phyloP scores from a whole-genome alignment of 2,329 filamentous ascomycete genomes.

The Grosmannia serpens region DNA sequence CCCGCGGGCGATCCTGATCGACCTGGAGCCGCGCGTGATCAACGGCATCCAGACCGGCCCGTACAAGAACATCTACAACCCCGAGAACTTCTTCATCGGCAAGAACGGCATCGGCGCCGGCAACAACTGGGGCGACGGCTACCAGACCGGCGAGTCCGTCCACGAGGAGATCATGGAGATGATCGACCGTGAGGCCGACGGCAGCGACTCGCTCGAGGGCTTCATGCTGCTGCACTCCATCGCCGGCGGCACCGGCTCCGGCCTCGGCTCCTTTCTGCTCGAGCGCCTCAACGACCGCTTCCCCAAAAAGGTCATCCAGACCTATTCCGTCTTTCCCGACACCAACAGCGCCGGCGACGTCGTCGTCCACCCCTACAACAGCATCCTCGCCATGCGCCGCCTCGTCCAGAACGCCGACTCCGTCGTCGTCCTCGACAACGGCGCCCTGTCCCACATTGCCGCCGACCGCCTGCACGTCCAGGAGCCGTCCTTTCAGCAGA shows the following conservation, averaged over 20 bases:
- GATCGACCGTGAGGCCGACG: slow-evolving; percentile 97
- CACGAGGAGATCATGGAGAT: slow-evolving; percentile 98
- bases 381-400: slow-evolving; percentile 78
- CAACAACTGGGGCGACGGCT: slow-evolving; percentile 97
- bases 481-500: slow-evolving; percentile 92
- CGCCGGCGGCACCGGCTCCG: slow-evolving; percentile 89
- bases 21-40: slow-evolving; percentile 87
- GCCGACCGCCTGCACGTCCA: slow-evolving; percentile 91
- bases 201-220: slow-evolving; percentile 93
- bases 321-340: slow-evolving; percentile 96
- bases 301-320: slow-evolving; percentile 98
- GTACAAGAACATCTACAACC: slow-evolving; percentile 99
- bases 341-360: slow-evolving; percentile 79
- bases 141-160: slow-evolving; percentile 81
- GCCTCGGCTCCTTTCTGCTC: slow-evolving; percentile 87
- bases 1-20: slow-evolving; percentile 86
- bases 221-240: slow-evolving; percentile 99
- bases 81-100: slow-evolving; percentile 96
- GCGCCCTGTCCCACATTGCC: slow-evolving; percentile 83
- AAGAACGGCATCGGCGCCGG: slow-evolving; percentile 89
- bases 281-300: slow-evolving; percentile 95
- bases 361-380: slow-evolving; percentile 97
- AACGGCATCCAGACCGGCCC: slow-evolving; percentile 85
- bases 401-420: slow-evolving; percentile 95
- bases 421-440: slow-evolving; percentile 94